Evolutionary conservation across 768 basidiomycete genomes (phyloP).

Genomic region (Calocera viscosa): DNA sequence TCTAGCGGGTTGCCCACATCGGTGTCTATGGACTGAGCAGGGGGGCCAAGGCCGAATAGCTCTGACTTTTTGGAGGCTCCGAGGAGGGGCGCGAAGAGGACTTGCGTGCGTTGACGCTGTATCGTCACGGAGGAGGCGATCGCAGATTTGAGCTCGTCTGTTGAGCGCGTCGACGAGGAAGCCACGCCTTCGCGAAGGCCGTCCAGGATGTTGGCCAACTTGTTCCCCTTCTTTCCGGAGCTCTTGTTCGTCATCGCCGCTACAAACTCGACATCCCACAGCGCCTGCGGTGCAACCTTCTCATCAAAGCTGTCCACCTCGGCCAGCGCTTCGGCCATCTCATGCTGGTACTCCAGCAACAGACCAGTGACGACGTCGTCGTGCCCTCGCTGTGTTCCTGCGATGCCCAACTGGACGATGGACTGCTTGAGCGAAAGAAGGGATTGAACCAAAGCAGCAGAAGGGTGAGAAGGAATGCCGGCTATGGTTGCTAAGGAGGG

Average conservation of each 20-base stretch:
- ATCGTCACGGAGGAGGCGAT: slow-evolving; percentile 25
- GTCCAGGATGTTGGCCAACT: neutral
- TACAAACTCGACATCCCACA: slow-evolving; percentile 42
- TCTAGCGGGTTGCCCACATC: slow-evolving; percentile 33
- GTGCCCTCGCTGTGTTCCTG: slow-evolving; percentile 30
- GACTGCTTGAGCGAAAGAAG: slow-evolving; percentile 43
- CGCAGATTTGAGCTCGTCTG: neutral
- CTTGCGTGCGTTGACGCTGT: slow-evolving; percentile 45
- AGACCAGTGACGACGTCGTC: neutral
- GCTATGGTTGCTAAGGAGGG: slow-evolving; percentile 15
- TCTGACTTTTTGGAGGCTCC: slow-evolving; percentile 32
- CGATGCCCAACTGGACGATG: slow-evolving; percentile 44
- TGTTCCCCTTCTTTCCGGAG: neutral
- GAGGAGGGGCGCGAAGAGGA: slow-evolving; percentile 47
- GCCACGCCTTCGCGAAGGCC: neutral
- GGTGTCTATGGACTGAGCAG: slow-evolving; percentile 44
- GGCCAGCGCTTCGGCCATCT: slow-evolving; percentile 7
- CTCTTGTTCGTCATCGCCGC: slow-evolving; percentile 9
- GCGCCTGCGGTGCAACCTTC: slow-evolving; percentile 27
- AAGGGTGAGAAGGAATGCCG: slow-evolving; percentile 32
- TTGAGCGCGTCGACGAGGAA: neutral
- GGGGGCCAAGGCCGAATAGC: slow-evolving; percentile 40
- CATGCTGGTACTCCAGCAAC: slow-evolving; percentile 19
- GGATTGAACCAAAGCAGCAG: slow-evolving; percentile 42
- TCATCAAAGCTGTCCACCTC: slow-evolving; percentile 31